Percentiles rank a stretch among this genome's conserved stretches.
Conservation (phyloP, 202 grass and related monocot species). For the Zoysia matrella region DNA sequence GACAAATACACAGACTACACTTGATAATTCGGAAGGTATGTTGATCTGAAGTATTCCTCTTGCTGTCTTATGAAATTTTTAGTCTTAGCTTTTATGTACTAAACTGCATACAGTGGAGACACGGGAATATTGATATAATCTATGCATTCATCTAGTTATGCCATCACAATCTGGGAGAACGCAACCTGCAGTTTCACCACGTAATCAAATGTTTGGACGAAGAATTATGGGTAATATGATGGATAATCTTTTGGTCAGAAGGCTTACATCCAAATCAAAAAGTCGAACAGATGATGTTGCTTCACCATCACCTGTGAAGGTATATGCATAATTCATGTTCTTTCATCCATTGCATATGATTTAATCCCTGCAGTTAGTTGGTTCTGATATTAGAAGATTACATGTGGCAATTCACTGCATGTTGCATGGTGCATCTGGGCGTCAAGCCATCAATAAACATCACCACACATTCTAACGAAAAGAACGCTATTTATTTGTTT, state of each 20-base stretch:
- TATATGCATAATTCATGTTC: constrained; percentile 51
- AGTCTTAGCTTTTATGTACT: too few species aligned
- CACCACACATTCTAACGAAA: constrained; percentile 11
- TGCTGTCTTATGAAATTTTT: too few species aligned
- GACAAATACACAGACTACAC: constrained; percentile 57
- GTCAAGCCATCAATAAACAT: constrained; percentile 31
- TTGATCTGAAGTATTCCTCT: constrained; percentile 24
- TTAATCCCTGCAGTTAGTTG: constrained; percentile 14
- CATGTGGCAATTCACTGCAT: not conserved
- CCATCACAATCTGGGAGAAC: constrained; percentile 79
- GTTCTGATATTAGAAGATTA: constrained; percentile 29
- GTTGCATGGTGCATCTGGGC: constrained; percentile 7
- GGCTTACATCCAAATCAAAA: constrained; percentile 91
- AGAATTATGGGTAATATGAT: constrained; percentile 96
- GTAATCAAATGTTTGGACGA: constrained; percentile 85
- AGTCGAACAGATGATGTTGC: constrained; percentile 51
- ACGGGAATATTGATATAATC: constrained; percentile 32
- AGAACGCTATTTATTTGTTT: constrained; percentile 2
- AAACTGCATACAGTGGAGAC: constrained; percentile 19
- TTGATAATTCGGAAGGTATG: constrained; percentile 82
- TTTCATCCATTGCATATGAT: constrained; percentile 29
- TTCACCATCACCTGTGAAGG: constrained; percentile 69
- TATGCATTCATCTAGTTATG: constrained; percentile 60
- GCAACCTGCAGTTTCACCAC: constrained; percentile 59
- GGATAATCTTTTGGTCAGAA: constrained; percentile 91